Conservation (phyloP, 2,329 filamentous ascomycete genomes). For the Trichophyton schoenleinii region DNA sequence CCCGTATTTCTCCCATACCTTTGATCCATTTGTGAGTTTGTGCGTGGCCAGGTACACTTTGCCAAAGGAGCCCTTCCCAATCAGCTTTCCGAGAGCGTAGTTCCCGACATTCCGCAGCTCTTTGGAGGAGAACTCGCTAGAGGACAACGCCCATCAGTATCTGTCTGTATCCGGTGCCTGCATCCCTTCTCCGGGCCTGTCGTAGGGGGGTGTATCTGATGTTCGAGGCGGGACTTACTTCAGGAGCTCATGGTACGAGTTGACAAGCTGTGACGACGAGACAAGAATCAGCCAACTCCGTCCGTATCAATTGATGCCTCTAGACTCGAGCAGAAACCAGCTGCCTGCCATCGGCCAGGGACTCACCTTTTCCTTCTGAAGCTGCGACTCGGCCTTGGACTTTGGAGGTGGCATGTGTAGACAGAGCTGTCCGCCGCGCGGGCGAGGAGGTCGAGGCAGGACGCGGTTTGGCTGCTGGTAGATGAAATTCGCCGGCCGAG, state of each 20-base stretch:
- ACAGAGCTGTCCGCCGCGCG: background rate
- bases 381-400: constrained; percentile 41
- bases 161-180: background rate
- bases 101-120: constrained; percentile 90
- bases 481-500: background rate
- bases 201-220: background rate
- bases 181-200: too few relatives aligned
- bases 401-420: constrained; percentile 33
- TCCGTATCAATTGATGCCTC: background rate
- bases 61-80: constrained; percentile 95
- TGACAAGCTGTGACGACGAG: constrained; percentile 61
- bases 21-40: constrained; percentile 96
- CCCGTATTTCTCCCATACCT: constrained; percentile 42
- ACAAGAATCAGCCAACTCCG: background rate
- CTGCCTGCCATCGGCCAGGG: background rate
- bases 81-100: constrained; percentile 79
- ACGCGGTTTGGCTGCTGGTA: background rate
- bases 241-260: constrained; percentile 90
- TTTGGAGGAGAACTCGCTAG: constrained; percentile 82
- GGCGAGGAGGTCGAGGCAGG: background rate
- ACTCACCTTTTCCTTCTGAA: constrained; percentile 47
- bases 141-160: background rate
- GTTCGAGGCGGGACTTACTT: constrained; percentile 52
- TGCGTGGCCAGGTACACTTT: constrained; percentile 94
- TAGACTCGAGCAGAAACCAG: background rate